These are phyloP conservation scores for Trametes punicea DNA, from an alignment of 768 basidiomycete species.

Conservation along the genomic window DNA sequence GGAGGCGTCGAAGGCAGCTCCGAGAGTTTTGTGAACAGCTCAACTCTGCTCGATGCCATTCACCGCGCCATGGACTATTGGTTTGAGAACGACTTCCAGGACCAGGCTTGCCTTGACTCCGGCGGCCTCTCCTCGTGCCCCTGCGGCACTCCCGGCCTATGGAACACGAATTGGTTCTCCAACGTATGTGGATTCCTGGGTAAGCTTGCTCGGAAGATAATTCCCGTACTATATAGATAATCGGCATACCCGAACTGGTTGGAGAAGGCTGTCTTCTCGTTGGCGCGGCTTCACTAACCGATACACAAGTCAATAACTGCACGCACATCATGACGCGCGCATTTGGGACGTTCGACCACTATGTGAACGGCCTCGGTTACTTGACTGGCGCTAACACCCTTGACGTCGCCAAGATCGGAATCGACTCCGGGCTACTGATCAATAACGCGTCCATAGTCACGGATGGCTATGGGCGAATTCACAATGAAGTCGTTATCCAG, in stretches of 20 bases:
- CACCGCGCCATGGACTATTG: constrained; percentile 55
- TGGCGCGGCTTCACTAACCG: constrained; percentile 40
- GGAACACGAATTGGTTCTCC: constrained; percentile 67
- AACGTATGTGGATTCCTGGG: constrained; percentile 38
- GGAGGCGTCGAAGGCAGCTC: constrained; percentile 41
- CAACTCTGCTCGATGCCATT: constrained; percentile 39
- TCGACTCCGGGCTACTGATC: constrained; percentile 42
- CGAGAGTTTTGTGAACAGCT: constrained; percentile 41
- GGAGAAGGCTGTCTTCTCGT: constrained; percentile 57
- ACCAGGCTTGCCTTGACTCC: constrained; percentile 48
- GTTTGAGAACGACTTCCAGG: constrained; percentile 58
- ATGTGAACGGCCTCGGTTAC: constrained; percentile 43
- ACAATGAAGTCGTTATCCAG: constrained; percentile 50
- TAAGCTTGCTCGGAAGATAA: no score
- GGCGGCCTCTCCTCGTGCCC: constrained; percentile 55
- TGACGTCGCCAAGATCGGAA: constrained; percentile 62
- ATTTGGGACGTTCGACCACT: constrained; percentile 44
- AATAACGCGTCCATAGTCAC: constrained; percentile 23
- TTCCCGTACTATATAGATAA: constrained; percentile 38
- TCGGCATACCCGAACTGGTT: constrained; percentile 56
- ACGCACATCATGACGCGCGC: constrained; percentile 48
- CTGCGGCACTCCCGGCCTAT: constrained; percentile 48
- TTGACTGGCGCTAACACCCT: constrained; percentile 64
- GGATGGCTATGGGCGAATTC: constrained; percentile 38
- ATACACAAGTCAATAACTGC: constrained; percentile 43